These are phyloP conservation scores for Escallonia herrerae DNA, from an alignment of 129 eudicot genomes.

Conservation along the genomic window DNA sequence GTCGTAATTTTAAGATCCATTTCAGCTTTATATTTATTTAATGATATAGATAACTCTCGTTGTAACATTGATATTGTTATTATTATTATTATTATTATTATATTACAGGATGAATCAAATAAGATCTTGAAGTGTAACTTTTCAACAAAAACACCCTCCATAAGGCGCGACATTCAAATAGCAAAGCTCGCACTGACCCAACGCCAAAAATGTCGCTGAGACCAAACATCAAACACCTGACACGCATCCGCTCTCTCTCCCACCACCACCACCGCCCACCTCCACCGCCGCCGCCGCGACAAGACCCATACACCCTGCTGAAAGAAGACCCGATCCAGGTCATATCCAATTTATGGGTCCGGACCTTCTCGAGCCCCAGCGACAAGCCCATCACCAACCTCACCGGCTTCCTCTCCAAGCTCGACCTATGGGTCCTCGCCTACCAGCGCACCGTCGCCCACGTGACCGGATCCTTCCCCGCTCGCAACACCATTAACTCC, in stretches of 20 bases:
- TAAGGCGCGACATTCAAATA: no score
- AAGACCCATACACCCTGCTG: conserved; percentile 54
- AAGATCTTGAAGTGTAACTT: no score
- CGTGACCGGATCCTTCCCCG: conserved; percentile 72
- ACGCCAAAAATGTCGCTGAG: conserved; percentile 38
- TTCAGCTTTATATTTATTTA: no score
- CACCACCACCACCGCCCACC: conserved; percentile 23
- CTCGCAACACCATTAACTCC: conserved; percentile 50
- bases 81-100: no score
- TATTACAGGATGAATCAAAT: no score
- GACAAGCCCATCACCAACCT: conserved; percentile 50
- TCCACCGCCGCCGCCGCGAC: conserved; percentile 18
- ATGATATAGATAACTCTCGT: no score
- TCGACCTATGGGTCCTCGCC: conserved; percentile 90
- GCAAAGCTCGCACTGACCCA: no score
- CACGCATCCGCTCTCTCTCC: conserved; percentile 38
- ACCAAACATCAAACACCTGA: conserved; percentile 58
- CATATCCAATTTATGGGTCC: conserved; percentile 74
- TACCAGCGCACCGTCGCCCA: conserved; percentile 94
- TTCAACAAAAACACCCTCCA: no score
- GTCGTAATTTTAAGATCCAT: no score
- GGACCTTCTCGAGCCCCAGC: conserved; percentile 37
- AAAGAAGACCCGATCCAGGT: conserved; percentile 78
- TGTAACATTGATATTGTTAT: no score
- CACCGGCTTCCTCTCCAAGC: conserved; percentile 68